Conservation (phyloP, 306 rosid genomes). For the Prunus fruticosa region DNA sequence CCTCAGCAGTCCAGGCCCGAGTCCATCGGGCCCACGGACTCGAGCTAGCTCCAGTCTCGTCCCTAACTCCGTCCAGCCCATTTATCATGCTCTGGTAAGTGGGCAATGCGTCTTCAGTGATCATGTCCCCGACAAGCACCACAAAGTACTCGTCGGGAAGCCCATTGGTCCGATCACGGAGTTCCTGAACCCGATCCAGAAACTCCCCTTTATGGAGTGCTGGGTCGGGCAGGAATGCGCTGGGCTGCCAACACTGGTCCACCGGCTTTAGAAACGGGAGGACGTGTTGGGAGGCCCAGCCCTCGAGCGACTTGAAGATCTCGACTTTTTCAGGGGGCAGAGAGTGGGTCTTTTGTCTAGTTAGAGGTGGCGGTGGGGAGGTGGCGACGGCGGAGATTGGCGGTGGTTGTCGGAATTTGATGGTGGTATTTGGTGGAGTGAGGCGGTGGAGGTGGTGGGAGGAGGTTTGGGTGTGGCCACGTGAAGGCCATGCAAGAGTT, state of each 20-base stretch:
- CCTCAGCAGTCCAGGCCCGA: constrained; percentile 79
- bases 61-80: constrained; percentile 62
- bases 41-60: constrained; percentile 53
- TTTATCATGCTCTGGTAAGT: constrained; percentile 73
- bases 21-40: constrained; percentile 85
- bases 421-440: neutral
- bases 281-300: constrained; percentile 50
- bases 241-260: constrained; percentile 70
- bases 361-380: neutral
- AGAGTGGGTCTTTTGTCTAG: constrained; percentile 29
- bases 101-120: constrained; percentile 84
- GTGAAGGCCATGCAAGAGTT: constrained; percentile 11
- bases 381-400: constrained; percentile 14
- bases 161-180: constrained; percentile 61
- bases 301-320: constrained; percentile 51
- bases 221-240: constrained; percentile 53
- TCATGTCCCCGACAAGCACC: constrained; percentile 64
- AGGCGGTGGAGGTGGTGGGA: constrained; percentile 10
- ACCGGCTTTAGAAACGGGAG: constrained; percentile 64
- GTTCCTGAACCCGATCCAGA: constrained; percentile 40
- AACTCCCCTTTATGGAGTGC: constrained; percentile 39
- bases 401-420: neutral
- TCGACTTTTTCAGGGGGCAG: constrained; percentile 51
- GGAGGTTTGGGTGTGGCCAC: neutral
- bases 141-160: constrained; percentile 75